Evolutionary conservation across 108 stramenopile genomes (phyloP).

Genomic region (Schizochytrium sp.): DNA sequence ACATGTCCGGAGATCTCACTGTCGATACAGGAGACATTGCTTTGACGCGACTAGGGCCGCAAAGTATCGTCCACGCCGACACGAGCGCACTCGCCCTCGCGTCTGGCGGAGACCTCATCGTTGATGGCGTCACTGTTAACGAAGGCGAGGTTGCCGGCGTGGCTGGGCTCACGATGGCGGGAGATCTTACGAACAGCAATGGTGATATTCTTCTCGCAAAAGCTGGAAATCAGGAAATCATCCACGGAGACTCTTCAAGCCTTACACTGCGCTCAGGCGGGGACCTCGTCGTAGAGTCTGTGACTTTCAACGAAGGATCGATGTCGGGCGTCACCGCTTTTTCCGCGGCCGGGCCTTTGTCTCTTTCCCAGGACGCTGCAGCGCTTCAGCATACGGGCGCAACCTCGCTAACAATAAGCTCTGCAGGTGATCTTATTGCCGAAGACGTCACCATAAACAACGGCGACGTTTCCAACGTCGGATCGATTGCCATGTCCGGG

Average conservation of each 20-base stretch:
- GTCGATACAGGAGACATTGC: not conserved
- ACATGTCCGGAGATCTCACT: not conserved
- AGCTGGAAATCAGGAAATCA: too few relatives aligned
- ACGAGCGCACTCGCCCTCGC: not conserved
- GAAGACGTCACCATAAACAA: not conserved
- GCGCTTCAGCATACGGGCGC: not conserved
- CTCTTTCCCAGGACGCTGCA: not conserved
- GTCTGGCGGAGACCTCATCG: not conserved
- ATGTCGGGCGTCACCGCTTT: not conserved
- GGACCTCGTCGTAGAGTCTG: not conserved
- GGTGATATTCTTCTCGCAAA: too few relatives aligned
- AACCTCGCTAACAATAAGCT: not conserved
- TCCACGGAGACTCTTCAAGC: not conserved
- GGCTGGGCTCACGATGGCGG: not conserved
- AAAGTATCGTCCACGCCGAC: not conserved
- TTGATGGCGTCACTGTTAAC: not conserved
- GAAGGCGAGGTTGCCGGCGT: not conserved
- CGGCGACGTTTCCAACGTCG: not conserved
- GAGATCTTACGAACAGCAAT: too few relatives aligned
- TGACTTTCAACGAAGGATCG: not conserved
- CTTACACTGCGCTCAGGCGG: not conserved
- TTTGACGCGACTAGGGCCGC: not conserved
- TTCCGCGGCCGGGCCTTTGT: not conserved
- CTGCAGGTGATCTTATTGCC: not conserved
- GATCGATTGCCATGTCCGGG: not conserved